Percentiles rank a stretch among this genome's conserved stretches.
phyloP scores from a whole-genome alignment of 441 rosid species.

The Brassica balearica region DNA sequence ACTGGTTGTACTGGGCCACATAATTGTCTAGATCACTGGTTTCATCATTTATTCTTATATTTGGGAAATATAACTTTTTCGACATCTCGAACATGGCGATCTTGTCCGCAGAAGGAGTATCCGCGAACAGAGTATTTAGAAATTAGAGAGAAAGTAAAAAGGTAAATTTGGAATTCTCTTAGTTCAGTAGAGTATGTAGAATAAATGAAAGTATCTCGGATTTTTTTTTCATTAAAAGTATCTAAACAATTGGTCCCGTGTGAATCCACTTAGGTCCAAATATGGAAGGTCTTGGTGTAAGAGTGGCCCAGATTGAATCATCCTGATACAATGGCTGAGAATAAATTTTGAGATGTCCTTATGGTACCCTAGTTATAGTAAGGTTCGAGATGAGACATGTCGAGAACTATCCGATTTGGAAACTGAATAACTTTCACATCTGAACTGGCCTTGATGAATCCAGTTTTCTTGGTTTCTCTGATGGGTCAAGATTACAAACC shows the following conservation, averaged over 20 bases:
- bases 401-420: neutral
- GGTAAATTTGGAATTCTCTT: too few species aligned
- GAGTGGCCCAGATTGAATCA: neutral
- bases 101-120: too few species aligned
- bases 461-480: neutral
- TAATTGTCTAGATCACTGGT: neutral
- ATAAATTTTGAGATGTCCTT: neutral
- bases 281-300: neutral
- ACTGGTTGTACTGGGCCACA: neutral
- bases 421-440: neutral
- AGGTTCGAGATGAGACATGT: neutral
- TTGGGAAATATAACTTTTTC: neutral
- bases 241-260: neutral
- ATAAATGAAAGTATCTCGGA: too few species aligned
- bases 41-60: neutral
- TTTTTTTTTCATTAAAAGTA: too few species aligned
- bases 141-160: too few species aligned
- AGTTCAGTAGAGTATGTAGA: too few species aligned
- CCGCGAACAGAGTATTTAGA: too few species aligned
- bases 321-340: too few species aligned
- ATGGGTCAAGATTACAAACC: neutral
- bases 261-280: neutral
- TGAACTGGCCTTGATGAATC: neutral
- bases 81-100: too few species aligned
- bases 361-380: neutral